Percentiles rank a stretch among this genome's conserved stretches.
phyloP scores from a whole-genome alignment of 2,329 filamentous ascomycete species.

The Cordyceps tenuipes region DNA sequence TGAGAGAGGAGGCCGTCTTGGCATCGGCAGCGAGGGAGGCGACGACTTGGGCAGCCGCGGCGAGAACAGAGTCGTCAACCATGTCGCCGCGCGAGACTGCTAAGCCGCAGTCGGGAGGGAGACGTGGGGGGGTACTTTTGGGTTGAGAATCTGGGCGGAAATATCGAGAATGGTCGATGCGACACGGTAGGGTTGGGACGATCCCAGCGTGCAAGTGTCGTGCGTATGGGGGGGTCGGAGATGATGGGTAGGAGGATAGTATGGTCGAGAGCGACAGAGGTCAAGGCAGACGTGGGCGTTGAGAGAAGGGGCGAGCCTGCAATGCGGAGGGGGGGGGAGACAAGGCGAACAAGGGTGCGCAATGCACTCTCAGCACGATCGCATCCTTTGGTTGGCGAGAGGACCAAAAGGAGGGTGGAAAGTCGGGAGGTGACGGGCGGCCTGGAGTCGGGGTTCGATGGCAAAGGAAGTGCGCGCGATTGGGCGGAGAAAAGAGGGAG shows the following conservation, averaged over 20 bases:
- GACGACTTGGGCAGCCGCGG: slow-evolving; percentile 45
- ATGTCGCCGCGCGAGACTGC: slow-evolving; percentile 23
- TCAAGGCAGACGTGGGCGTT: background rate
- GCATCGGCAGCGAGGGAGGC: slow-evolving; percentile 41
- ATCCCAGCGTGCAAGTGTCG: background rate
- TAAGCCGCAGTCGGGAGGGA: slow-evolving; percentile 4
- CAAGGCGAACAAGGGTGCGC: background rate
- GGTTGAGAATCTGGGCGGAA: background rate
- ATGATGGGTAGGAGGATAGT: too few relatives aligned
- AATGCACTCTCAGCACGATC: slow-evolving; percentile 7
- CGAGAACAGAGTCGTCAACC: slow-evolving; percentile 48
- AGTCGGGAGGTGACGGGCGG: background rate
- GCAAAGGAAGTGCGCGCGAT: background rate
- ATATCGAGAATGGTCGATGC: background rate
- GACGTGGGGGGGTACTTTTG: background rate
- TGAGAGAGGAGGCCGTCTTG: slow-evolving; percentile 29
- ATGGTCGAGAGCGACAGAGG: background rate
- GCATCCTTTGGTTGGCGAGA: slow-evolving; percentile 4
- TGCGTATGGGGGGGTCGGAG: background rate
- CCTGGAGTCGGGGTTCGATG: background rate
- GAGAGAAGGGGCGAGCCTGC: background rate
- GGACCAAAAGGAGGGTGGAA: background rate
- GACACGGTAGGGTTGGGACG: background rate
- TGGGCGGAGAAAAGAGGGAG: slow-evolving; percentile 4
- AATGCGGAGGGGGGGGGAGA: background rate